Percentiles rank a stretch among this genome's conserved stretches.
phyloP scores from a whole-genome alignment of 2,329 filamentous ascomycete species.

The Alternaria triticina region DNA sequence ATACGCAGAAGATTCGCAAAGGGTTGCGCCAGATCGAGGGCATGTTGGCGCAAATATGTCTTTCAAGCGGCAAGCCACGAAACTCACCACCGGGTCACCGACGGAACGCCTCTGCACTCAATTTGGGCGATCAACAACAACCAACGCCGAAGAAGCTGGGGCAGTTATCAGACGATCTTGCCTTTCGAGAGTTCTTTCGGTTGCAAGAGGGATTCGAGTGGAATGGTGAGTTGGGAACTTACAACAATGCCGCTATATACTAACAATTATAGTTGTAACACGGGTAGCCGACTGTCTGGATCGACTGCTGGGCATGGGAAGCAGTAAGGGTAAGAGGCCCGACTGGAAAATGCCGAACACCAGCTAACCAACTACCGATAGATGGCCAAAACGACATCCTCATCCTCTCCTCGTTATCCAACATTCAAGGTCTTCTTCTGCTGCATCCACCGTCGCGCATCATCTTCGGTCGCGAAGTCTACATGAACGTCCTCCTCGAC shows the following conservation, averaged over 20 bases:
- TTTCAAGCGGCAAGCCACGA: constrained; percentile 59
- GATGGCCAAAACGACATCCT: constrained; percentile 86
- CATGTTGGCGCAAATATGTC: constrained; percentile 90
- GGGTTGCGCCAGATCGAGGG: constrained; percentile 93
- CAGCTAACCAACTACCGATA: constrained; percentile 20
- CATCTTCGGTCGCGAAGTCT: constrained; percentile 85
- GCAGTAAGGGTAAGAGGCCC: constrained; percentile 51
- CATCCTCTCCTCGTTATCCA: constrained; percentile 84
- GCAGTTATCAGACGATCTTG: constrained; percentile 79
- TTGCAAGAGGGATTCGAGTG: constrained; percentile 97
- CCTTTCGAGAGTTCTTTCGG: constrained; percentile 95
- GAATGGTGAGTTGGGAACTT: constrained; percentile 67
- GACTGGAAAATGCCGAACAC: not conserved
- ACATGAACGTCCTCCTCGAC: constrained; percentile 97
- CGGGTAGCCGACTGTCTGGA: constrained; percentile 86
- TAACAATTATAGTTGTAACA: constrained; percentile 67
- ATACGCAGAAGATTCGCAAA: constrained; percentile 88
- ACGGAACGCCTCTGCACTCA: constrained; percentile 48
- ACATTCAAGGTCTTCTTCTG: constrained; percentile 86
- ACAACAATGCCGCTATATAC: not conserved
- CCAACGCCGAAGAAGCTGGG: constrained; percentile 59
- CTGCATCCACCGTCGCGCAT: constrained; percentile 88
- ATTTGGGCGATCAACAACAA: constrained; percentile 39
- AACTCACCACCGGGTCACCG: constrained; percentile 42
- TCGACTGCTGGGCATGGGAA: constrained; percentile 78